Conservation (phyloP, 1,284 basidiomycete genomes). For the Puccinia novopanici region DNA sequence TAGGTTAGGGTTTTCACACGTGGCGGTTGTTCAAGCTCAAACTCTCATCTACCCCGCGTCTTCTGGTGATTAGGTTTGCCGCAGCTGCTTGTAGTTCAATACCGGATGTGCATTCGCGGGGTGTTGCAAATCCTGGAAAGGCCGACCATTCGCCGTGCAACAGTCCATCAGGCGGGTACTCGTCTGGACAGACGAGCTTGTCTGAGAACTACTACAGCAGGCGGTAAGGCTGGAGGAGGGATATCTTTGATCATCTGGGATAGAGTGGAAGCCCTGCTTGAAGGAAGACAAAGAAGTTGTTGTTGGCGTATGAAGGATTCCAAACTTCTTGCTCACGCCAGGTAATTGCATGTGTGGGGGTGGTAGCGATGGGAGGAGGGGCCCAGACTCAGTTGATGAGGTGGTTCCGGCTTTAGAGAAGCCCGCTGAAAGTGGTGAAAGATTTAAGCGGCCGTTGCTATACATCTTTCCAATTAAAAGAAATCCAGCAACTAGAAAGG, state of each 20-base stretch:
- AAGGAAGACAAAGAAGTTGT: not conserved
- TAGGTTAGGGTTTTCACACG: too few species aligned
- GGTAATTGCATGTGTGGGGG: constrained; percentile 9
- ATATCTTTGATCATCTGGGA: not conserved
- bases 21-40: too few species aligned
- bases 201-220: not conserved
- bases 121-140: not conserved
- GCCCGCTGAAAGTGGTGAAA: constrained; percentile 9
- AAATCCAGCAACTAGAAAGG: too few species aligned
- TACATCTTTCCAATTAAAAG: too few species aligned
- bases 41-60: too few species aligned
- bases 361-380: not conserved
- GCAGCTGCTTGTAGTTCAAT: too few species aligned
- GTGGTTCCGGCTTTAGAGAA: constrained; percentile 11
- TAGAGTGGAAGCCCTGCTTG: not conserved
- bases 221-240: not conserved
- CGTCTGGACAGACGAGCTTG: not conserved
- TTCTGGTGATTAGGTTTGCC: too few species aligned
- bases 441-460: constrained; percentile 36
- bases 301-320: constrained; percentile 1
- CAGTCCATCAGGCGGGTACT: not conserved
- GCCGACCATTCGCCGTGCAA: not conserved
- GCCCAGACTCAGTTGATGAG: not conserved
- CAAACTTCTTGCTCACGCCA: not conserved
- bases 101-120: not conserved